Evolutionary conservation across 2,329 filamentous ascomycete species (phyloP), one percentile per base, ranked within the genome.

Genomic region (Xylaria sp.): DNA sequence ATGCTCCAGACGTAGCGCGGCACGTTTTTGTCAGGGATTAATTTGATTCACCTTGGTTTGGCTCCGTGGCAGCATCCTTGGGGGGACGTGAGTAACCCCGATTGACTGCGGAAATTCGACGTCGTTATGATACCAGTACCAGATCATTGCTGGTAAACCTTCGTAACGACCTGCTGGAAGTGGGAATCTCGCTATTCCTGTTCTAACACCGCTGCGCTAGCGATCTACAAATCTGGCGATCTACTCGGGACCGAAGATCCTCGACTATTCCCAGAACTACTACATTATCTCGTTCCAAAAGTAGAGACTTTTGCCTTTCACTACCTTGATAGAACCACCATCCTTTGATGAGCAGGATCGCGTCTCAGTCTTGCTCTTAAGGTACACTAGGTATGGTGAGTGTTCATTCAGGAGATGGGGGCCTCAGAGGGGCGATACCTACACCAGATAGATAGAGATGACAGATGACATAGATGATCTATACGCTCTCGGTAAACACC

Each of bases 11-110:
- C 63, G 62, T 66, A 67, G 48, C 41, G 62, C 64, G 36, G 63
- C 67, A 69, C 64, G 63, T 66, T 69, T 62, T 69, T 46, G 58
- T 46, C 67, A 63, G 55, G 67, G 67, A 63, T 69, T 39, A 51
- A 51, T 36, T 41, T 46, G 15, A 69, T 63, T 48, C 55, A 60
- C 52, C 56, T 65, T 52, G 57, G 4, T 48, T 68, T 43, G 62
- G 13, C 43, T 59, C 65, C 18, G 18, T 60, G 56, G 23, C 61
- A 51, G 52, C 36, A 2, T 46, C 15, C 31, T 49, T 55, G 2
- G 25, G 48, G n/a, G 20, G 48, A 13, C 8, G 41, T 43, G 31
- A 36, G 20, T 33, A 20, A 10, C 25, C 33, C 33, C 54, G 43
- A 55, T 23, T 33, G 43, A 25, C 28, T 23, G 8, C 54, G 56